A percentile compares a stretch with the other conserved stretches of the same genome.
phyloP scores from a whole-genome alignment of 306 rosid species.

The Pueraria montana region DNA sequence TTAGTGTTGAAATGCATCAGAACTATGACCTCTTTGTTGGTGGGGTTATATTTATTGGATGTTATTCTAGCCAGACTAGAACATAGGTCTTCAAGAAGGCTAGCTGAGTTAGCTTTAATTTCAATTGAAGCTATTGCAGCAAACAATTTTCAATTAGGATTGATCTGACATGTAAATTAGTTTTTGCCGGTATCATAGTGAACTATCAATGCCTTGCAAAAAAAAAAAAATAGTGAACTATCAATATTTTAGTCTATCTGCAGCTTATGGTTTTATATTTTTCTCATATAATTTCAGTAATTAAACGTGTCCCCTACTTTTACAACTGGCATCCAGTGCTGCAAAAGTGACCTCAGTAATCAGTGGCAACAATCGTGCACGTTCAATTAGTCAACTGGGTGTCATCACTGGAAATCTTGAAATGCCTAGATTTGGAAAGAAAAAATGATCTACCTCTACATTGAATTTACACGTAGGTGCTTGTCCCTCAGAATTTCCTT shows the following conservation, averaged over 20 bases:
- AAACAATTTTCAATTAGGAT: conserved; percentile 32
- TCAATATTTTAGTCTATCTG: conserved; percentile 1
- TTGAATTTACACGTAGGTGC: neutral
- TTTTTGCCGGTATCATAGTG: neutral
- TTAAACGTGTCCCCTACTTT: conserved; percentile 9
- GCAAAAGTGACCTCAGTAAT: conserved; percentile 41
- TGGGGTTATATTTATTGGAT: conserved; percentile 32
- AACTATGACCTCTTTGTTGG: conserved; percentile 24
- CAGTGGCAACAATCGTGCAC: conserved; percentile 49
- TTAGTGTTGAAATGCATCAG: conserved; percentile 28
- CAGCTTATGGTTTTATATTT: neutral
- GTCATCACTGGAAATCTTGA: conserved; percentile 24
- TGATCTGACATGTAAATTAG: conserved; percentile 38
- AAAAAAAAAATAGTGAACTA: conserved; percentile 6
- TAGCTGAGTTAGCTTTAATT: conserved; percentile 40
- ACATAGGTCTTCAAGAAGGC: conserved; percentile 44
- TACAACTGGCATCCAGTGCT: conserved; percentile 46
- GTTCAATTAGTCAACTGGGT: conserved; percentile 34
- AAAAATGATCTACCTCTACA: neutral
- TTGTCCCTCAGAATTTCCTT: neutral
- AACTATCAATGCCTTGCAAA: conserved; percentile 30
- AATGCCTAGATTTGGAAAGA: neutral
- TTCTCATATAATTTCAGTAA: neutral
- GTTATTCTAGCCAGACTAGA: conserved; percentile 40
- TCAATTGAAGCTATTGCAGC: conserved; percentile 8